Percentiles rank a stretch among this genome's conserved stretches.
These are phyloP conservation scores for Coelastrella sp. DNA, from an alignment of 139 green algal genomes.

Conservation along the genomic window DNA sequence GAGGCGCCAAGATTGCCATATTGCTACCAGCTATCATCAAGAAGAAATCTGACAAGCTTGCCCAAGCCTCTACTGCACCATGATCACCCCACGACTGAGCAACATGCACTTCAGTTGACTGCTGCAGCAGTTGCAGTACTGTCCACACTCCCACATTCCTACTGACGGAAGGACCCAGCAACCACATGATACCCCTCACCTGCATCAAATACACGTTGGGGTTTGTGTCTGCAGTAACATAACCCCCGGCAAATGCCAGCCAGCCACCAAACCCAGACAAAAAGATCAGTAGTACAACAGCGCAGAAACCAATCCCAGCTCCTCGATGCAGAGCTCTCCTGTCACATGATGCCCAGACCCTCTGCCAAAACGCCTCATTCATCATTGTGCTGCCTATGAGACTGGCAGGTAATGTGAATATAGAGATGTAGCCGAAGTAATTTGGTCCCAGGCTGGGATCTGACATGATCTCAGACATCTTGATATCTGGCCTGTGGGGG, in stretches of 20 bases:
- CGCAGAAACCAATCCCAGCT: constrained; percentile 45
- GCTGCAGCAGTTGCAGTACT: too few species aligned
- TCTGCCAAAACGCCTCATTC: constrained; percentile 87
- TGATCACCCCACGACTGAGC: too few species aligned
- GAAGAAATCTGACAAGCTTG: too few species aligned
- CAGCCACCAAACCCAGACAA: constrained; percentile 81
- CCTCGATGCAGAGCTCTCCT: constrained; percentile 51
- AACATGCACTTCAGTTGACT: too few species aligned
- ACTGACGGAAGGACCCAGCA: neutral
- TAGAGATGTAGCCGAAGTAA: constrained; percentile 64
- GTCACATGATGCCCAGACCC: constrained; percentile 68
- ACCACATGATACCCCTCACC: neutral
- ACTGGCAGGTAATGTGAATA: constrained; percentile 76
- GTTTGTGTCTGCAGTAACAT: constrained; percentile 62
- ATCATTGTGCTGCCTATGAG: constrained; percentile 80
- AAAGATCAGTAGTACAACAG: constrained; percentile 66
- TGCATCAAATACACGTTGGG: constrained; percentile 76
- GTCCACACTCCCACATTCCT: neutral
- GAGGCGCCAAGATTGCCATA: too few species aligned
- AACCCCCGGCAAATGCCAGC: constrained; percentile 74
- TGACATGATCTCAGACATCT: constrained; percentile 57
- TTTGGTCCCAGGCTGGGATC: constrained; percentile 54
- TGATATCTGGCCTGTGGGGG: neutral
- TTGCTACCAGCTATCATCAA: too few species aligned
- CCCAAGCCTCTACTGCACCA: too few species aligned